phyloP scores from a whole-genome alignment of 2,329 filamentous ascomycete genomes.

The Cucurbitaria berberidis region DNA sequence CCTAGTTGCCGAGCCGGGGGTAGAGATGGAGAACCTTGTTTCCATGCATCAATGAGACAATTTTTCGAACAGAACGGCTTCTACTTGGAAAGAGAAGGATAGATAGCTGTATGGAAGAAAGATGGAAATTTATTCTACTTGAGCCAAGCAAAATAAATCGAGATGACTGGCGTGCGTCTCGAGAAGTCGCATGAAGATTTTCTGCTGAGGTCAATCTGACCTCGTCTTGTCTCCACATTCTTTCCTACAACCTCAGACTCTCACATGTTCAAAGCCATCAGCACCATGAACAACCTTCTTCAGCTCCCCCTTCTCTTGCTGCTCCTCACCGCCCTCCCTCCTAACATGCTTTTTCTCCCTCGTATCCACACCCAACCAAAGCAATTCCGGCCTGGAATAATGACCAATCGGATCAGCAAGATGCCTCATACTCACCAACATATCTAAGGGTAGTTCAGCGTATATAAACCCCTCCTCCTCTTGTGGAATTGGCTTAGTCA shows the following conservation, averaged over 20 bases:
- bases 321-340: conserved; percentile 3
- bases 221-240: neutral
- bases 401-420: conserved; percentile 58
- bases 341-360: conserved; percentile 39
- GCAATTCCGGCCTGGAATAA: conserved; percentile 59
- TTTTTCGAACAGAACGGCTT: too few relatives aligned
- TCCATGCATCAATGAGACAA: neutral
- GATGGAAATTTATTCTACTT: too few relatives aligned
- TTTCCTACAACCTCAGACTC: neutral
- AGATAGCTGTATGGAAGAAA: too few relatives aligned
- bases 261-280: neutral
- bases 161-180: neutral
- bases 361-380: conserved; percentile 57
- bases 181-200: too few relatives aligned
- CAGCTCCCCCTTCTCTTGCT: neutral
- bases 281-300: neutral
- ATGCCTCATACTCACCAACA: conserved; percentile 49
- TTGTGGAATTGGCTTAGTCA: conserved; percentile 49
- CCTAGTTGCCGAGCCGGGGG: conserved; percentile 3
- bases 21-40: neutral
- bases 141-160: too few relatives aligned
- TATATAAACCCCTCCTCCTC: conserved; percentile 58
- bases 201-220: too few relatives aligned
- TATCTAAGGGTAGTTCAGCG: conserved; percentile 58
- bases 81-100: too few relatives aligned